These are phyloP conservation scores for Nevesoporus exiguus DNA, from an alignment of 768 basidiomycete genomes.

Conservation along the genomic window DNA sequence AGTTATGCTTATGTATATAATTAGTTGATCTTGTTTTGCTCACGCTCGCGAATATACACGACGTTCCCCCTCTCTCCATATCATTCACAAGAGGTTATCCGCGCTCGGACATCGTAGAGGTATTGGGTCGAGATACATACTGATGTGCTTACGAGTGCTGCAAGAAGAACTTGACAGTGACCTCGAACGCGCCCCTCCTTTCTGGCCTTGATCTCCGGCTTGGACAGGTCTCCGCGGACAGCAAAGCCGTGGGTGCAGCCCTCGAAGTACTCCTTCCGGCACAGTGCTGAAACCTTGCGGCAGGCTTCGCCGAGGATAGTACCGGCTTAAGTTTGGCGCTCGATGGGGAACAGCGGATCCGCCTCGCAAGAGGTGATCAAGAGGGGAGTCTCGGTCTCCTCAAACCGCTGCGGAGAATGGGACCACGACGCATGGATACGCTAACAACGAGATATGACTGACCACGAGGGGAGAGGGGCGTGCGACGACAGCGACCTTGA, in stretches of 20 bases:
- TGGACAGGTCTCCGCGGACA: conserved; percentile 44
- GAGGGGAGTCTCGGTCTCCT: conserved; percentile 48
- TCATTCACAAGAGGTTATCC: not conserved
- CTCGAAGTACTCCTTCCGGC: conserved; percentile 20
- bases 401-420: conserved; percentile 45
- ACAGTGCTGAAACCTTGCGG: conserved; percentile 43
- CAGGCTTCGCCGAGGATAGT: conserved; percentile 45
- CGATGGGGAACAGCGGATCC: conserved; percentile 50
- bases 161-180: conserved; percentile 52
- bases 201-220: conserved; percentile 53
- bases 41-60: too few relatives aligned
- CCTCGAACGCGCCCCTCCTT: conserved; percentile 55
- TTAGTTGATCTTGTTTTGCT: not conserved
- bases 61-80: too few relatives aligned
- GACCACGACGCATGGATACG: not conserved
- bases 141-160: conserved; percentile 24
- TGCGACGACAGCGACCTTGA: conserved; percentile 39
- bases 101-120: not conserved
- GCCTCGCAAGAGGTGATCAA: conserved; percentile 64
- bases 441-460: conserved; percentile 2
- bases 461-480: conserved; percentile 60
- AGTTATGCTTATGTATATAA: conserved; percentile 3
- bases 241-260: conserved; percentile 57
- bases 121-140: not conserved
- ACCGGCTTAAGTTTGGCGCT: conserved; percentile 44